These are phyloP conservation scores for Suillus luteus DNA, from an alignment of 768 basidiomycete genomes.

Conservation along the genomic window DNA sequence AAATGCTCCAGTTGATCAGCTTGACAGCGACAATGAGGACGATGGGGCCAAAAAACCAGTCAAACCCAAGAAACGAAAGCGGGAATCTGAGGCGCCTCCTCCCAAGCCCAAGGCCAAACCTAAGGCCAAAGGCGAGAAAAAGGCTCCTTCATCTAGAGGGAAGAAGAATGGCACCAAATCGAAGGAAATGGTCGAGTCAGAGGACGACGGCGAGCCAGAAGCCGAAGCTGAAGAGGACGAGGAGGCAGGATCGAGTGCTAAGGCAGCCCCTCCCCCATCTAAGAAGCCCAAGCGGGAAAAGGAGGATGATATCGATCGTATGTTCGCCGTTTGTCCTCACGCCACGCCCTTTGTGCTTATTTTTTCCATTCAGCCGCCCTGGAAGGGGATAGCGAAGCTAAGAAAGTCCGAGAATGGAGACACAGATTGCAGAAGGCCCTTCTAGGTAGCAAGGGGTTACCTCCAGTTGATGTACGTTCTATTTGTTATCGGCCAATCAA, in stretches of 20 bases:
- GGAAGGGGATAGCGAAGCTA: conserved; percentile 59
- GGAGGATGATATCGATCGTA: conserved; percentile 63
- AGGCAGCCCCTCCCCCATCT: conserved; percentile 58
- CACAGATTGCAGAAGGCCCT: conserved; percentile 90
- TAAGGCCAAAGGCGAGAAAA: conserved; percentile 49
- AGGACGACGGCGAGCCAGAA: conserved; percentile 55
- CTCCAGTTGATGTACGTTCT: conserved; percentile 62
- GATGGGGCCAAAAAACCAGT: conserved; percentile 51
- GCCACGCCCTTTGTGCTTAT: conserved; percentile 13
- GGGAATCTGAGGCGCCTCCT: conserved; percentile 53
- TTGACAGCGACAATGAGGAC: conserved; percentile 53
- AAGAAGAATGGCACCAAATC: conserved; percentile 64
- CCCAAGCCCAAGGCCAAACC: conserved; percentile 43
- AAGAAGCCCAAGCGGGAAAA: conserved; percentile 66
- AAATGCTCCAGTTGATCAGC: conserved; percentile 67
- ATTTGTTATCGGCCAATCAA: conserved; percentile 10
- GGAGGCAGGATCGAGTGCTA: conserved; percentile 52
- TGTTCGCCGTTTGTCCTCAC: conserved; percentile 22
- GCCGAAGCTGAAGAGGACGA: conserved; percentile 50
- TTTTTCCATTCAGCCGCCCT: conserved; percentile 38
- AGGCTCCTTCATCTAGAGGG: conserved; percentile 31
- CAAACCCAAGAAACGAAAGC: conserved; percentile 61
- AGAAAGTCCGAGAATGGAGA: conserved; percentile 87
- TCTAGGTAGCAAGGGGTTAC: conserved; percentile 62
- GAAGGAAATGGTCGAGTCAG: conserved; percentile 65